A percentile compares a stretch with the other conserved stretches of the same genome.
Evolutionary conservation across 1,139 yeast genomes (phyloP).

Genomic region (Candida gigantensis): DNA sequence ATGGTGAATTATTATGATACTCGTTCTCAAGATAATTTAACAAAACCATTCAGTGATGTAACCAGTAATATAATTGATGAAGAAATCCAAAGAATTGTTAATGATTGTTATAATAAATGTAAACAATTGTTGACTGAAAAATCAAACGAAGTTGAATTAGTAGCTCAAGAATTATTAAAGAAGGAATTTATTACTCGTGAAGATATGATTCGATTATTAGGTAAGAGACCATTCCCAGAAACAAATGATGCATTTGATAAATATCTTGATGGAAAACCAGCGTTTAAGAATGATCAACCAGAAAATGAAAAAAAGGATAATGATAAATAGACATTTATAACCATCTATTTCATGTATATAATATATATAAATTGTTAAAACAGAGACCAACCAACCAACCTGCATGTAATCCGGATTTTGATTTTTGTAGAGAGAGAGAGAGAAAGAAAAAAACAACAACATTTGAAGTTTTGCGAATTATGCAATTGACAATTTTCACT

Average conservation of each 20-base stretch:
- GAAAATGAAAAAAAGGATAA: constrained; percentile 29
- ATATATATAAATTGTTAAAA: background rate
- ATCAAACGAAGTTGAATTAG: constrained; percentile 70
- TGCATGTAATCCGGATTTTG: background rate
- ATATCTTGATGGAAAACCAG: constrained; percentile 54
- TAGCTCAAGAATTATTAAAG: constrained; percentile 79
- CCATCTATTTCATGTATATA: background rate
- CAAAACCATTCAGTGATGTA: constrained; percentile 89
- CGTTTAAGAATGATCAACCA: constrained; percentile 31
- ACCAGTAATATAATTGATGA: constrained; percentile 79
- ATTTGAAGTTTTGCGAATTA: too few relatives aligned
- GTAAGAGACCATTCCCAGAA: constrained; percentile 89
- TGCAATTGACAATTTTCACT: too few relatives aligned
- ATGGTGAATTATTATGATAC: constrained; percentile 66
- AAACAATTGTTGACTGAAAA: constrained; percentile 66
- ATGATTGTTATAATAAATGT: constrained; percentile 76
- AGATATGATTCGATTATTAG: constrained; percentile 84
- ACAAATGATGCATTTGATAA: constrained; percentile 92
- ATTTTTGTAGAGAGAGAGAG: background rate
- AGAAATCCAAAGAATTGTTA: constrained; percentile 81
- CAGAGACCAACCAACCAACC: background rate
- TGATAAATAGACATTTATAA: background rate
- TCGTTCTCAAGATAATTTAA: constrained; percentile 61
- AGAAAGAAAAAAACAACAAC: constrained; percentile 1
- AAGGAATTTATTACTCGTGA: constrained; percentile 89